Evolutionary conservation across 495 filamentous ascomycete species (phyloP), one percentile per base, ranked within the genome.

Genomic region (Recurvomyces mirabilis): DNA sequence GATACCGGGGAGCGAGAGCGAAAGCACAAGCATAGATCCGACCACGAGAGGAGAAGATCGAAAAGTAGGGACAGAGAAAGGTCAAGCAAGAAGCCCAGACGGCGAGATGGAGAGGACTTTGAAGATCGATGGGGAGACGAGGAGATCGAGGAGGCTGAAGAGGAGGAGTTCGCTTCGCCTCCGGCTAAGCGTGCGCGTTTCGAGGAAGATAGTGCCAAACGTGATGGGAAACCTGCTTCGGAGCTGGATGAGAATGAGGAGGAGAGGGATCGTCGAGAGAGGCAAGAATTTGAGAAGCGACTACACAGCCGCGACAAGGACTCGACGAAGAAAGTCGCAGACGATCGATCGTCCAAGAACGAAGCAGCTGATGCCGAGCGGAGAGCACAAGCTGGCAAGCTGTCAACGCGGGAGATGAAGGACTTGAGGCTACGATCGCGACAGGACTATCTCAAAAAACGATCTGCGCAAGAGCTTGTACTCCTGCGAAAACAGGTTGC

Each of bases 371-470:
- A 68, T 41, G 72, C 74, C 4, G 69, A 72, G 26, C 66, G 80
- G 18, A 66, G 81, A 40, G 72, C 70, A 1, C 56, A 82, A 48
- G 81, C 77, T 12, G 79, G 51, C 24, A 82, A 53, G 74, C 82
- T 68, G 65, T 73, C n/a, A 63, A 63, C 20, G 73, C 74, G 14
- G 63, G 79, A 49, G 67, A 67, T 51, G 74, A 72, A 12, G 78
- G 85, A 88, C 53, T 63, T 94, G 6, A 69, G 91, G 11, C 68
- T 91, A 54, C 71, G 85, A 23, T 93, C 87, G 5, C 75, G 91
- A 36, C 87, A 95, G 57, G 82, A 91, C 52, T 98, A 98, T 58
- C 68, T 98, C 21, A 84, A 85, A 65, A 98, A 96, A 67, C 69
- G 91, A 28, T 88, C 95, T 58, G 69, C 80, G 0, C 86, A 95